Base-by-base conservation (phyloP, 768 basidiomycete species). In the Rhizopogon sp. region DNA sequence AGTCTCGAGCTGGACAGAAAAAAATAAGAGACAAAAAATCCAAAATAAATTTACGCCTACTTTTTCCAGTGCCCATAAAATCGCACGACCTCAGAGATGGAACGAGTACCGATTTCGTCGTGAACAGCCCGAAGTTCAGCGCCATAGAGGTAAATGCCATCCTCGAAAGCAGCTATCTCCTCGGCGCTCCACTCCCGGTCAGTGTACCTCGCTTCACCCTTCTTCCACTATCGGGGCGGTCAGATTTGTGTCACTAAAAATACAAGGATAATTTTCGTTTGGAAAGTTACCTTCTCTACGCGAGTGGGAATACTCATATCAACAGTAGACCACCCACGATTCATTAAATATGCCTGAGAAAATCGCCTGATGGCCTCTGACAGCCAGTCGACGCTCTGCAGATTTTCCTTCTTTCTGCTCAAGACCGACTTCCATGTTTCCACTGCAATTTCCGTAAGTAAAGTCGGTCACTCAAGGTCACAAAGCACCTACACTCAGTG, bases 31-130 rank as follows among this genome's bases (percentile, higher is more conserved):
- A 55, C 14, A 45, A 52, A 43, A 56, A 17, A 28, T 43, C 50
- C 58, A 28, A 54, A 6, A 35, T 43, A 25, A 57, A 43, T 17
- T 6, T 13, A 54, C 17, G 59, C 70, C 39, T 62, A 90, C 91
- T 81, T 89, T 75, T 93, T 93, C 91, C 91, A 93, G 57, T 82
- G 85, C 3, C 84, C 87, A 61, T 90, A 93, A 70, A 85, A 92
- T 16, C 90, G 81, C 29, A 93, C 90, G 6, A 92, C 82, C 63
- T 93, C 92, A 29, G 80, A 75, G 64, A 91, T 79, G 0, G 84
- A 75, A 54, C 90, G 76, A 3, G 84, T 81, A 22, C 77, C 78
- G 42, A 93, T 78, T 64, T 91, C 88, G 29, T 90, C 87, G 49
- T 84, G 76, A 25, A 92, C 87, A 5, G 82, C 80, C 40, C 89